Percentiles rank a stretch among this genome's conserved stretches.
Conservation (phyloP, 805 yeast species). For the Isabelozyma heimii region DNA sequence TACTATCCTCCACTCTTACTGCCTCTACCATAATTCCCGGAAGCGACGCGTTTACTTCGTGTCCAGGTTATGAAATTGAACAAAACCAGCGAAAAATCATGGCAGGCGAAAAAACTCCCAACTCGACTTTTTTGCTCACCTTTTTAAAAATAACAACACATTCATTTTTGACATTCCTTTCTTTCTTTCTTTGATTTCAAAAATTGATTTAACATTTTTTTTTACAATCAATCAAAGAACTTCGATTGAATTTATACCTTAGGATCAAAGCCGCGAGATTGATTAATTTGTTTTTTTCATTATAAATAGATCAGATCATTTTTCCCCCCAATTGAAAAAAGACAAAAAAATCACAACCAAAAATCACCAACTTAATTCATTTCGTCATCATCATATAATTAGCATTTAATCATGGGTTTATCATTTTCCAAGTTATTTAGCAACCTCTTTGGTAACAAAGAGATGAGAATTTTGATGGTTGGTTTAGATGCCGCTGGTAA, state of each 20-base stretch:
- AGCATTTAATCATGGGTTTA: conserved; percentile 68
- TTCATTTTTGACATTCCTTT: background rate
- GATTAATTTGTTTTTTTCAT: background rate
- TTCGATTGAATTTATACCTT: background rate
- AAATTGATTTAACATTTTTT: background rate
- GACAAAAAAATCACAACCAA: no score
- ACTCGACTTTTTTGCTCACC: background rate
- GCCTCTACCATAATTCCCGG: background rate
- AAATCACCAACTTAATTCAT: background rate
- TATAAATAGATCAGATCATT: background rate
- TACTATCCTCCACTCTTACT: no score
- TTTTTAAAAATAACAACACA: background rate
- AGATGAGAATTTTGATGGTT: conserved; percentile 97
- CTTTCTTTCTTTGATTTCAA: background rate
- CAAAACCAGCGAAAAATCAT: background rate
- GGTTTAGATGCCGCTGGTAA: conserved; percentile 99
- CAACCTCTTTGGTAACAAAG: conserved; percentile 96
- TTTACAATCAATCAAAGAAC: background rate
- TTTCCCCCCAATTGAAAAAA: background rate
- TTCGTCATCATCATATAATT: background rate
- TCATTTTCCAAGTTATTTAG: conserved; percentile 90
- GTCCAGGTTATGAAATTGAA: background rate
- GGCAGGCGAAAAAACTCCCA: background rate
- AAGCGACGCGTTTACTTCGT: background rate
- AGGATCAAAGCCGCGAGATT: background rate